A percentile compares a stretch with the other conserved stretches of the same genome.
phyloP scores from a whole-genome alignment of 2,329 filamentous ascomycete species.

The Paecilomyces dactylethromorphus region DNA sequence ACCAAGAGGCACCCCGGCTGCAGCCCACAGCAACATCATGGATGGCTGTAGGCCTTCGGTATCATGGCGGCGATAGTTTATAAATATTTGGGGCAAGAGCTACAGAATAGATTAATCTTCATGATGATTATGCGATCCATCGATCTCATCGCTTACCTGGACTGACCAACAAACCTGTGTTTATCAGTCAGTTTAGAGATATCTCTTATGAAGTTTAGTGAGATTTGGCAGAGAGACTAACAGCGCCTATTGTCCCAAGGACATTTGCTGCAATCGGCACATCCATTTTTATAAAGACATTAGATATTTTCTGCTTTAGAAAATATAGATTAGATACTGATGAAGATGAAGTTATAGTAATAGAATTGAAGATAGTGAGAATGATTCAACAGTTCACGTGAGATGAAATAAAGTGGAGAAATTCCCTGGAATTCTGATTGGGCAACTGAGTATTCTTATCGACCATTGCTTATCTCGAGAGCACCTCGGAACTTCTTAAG shows the following conservation, averaged over 20 bases:
- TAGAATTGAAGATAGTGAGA: not conserved
- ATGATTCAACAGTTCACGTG: not conserved
- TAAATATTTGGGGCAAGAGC: slow-evolving; percentile 62
- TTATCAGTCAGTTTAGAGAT: not conserved
- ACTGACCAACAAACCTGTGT: slow-evolving; percentile 57
- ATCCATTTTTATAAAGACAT: not conserved
- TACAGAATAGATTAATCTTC: slow-evolving; percentile 24
- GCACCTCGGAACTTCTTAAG: not conserved
- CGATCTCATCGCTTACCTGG: slow-evolving; percentile 39
- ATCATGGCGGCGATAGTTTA: slow-evolving; percentile 62
- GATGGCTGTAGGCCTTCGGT: slow-evolving; percentile 59
- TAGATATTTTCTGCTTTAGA: not conserved
- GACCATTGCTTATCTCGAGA: not conserved
- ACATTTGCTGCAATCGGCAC: not conserved
- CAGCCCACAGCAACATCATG: slow-evolving; percentile 65
- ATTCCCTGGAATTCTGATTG: not conserved
- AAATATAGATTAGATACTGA: not conserved
- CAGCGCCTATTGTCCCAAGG: not conserved
- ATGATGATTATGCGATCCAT: not conserved
- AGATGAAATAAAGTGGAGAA: not conserved
- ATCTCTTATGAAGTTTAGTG: no score
- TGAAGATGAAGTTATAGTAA: not conserved
- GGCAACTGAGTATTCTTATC: not conserved
- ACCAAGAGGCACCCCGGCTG: slow-evolving; percentile 61
- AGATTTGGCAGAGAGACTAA: not conserved